Conservation (phyloP, 129 eudicot species). For the Tagetes erecta region DNA sequence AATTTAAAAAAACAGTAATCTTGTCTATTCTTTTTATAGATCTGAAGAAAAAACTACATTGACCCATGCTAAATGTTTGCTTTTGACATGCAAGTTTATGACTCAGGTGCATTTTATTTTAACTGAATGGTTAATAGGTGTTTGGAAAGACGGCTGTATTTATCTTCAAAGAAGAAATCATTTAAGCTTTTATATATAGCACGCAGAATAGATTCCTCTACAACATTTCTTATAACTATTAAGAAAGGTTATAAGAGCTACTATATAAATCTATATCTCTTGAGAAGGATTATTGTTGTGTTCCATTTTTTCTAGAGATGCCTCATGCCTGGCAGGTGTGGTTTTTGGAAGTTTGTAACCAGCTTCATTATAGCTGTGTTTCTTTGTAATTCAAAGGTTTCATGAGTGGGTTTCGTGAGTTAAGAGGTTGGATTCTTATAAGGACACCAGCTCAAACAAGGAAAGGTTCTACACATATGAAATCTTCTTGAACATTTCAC, state of each 20-base stretch:
- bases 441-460: too few relatives aligned
- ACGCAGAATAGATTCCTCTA: neutral
- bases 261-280: neutral
- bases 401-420: too few relatives aligned
- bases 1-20: neutral
- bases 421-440: too few relatives aligned
- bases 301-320: neutral
- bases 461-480: too few relatives aligned
- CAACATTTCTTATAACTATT: neutral
- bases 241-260: neutral
- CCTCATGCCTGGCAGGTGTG: too few relatives aligned
- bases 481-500: too few relatives aligned
- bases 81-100: constrained; percentile 8
- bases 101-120: neutral
- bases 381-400: too few relatives aligned
- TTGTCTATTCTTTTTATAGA: neutral
- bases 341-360: too few relatives aligned
- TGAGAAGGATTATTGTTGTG: neutral
- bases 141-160: neutral
- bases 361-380: too few relatives aligned
- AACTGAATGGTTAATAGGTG: neutral
- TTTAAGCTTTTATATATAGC: neutral
- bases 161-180: neutral
- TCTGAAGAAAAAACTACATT: neutral
- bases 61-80: neutral